These are phyloP conservation scores for Aureobasidium subglaciale DNA, from an alignment of 2,329 filamentous ascomycete species.

Conservation along the genomic window DNA sequence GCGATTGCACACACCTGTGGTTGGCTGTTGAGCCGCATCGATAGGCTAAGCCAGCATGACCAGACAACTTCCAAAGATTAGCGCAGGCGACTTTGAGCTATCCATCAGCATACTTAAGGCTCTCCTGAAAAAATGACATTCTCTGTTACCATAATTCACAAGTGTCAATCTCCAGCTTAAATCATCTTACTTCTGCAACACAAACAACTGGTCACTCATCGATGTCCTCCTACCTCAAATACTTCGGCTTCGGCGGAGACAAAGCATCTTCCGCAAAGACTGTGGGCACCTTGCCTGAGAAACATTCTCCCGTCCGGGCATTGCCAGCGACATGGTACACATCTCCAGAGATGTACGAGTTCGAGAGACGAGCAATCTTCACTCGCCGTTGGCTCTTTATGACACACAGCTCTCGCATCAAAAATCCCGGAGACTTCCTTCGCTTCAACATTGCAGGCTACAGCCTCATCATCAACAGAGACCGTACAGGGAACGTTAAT, in stretches of 20 bases:
- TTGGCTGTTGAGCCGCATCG: no score
- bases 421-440: slow-evolving; percentile 50
- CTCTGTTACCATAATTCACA: no score
- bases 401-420: slow-evolving; percentile 46
- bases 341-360: slow-evolving; percentile 36
- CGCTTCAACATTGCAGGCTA: slow-evolving; percentile 43
- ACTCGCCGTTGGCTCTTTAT: slow-evolving; percentile 51
- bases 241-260: neutral
- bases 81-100: neutral
- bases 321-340: slow-evolving; percentile 40
- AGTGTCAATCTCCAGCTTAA: no score
- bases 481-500: slow-evolving; percentile 47
- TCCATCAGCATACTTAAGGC: neutral
- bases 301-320: slow-evolving; percentile 19
- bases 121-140: neutral
- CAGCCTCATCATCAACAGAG: slow-evolving; percentile 43
- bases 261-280: neutral
- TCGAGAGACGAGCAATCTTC: slow-evolving; percentile 41
- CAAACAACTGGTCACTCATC: neutral
- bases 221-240: slow-evolving; percentile 7
- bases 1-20: no score
- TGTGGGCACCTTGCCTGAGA: neutral
- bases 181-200: neutral
- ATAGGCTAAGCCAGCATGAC: no score
- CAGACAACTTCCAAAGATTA: neutral